Evolutionary conservation across 768 basidiomycete genomes (phyloP), one percentile per base, ranked within the genome.

Genomic region (Phylloporus rhodoxanthus): DNA sequence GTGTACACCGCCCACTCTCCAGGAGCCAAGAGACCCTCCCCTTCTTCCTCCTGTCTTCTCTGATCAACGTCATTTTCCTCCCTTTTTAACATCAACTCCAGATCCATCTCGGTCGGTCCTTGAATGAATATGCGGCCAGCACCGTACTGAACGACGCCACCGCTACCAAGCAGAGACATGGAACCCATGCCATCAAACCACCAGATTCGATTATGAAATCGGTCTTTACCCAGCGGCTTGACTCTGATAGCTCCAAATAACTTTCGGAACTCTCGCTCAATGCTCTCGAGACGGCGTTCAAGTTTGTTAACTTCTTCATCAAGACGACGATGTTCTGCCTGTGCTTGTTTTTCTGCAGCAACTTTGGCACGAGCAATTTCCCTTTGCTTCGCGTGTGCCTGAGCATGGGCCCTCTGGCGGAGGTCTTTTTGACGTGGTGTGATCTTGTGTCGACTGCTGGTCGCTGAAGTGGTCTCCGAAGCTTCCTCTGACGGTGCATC

Each of bases 171-270:
- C 45, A 95, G 69, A 39, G 85, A 83, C 41, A 84, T 85, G 5
- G 85, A 83, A 7, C 95, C 95, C 76, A 93, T 80, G 9, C 95
- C 95, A 68, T 99, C 95, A 64, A 97, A 91, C 95, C 95, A 99
- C 95, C 95, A 99, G 51, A 96, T 75, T 28, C 90, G 82, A 64
- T 96, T 95, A 62, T 89, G 87, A 69, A 97, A 99, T 46, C 96
- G 78, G 64, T 99, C 96, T 54, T 80, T 78, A 13, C 96, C 96
- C 44, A 98, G 61, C 2, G 94, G 91, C 60, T 91, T 87, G 19
- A 90, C 84, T 46, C 96, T 79, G 43, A 93, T 79, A 6, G 85
- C 82, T 48, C 91, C 89, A 36, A 91, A 74, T 43, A 91, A 76
- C 65, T 93, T 87, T 55, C 96, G 77, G 72, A 98, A 99, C 54